Percentiles rank a stretch among this genome's conserved stretches.
phyloP scores from a whole-genome alignment of 768 basidiomycete species.

The Amanita polypyramis region DNA sequence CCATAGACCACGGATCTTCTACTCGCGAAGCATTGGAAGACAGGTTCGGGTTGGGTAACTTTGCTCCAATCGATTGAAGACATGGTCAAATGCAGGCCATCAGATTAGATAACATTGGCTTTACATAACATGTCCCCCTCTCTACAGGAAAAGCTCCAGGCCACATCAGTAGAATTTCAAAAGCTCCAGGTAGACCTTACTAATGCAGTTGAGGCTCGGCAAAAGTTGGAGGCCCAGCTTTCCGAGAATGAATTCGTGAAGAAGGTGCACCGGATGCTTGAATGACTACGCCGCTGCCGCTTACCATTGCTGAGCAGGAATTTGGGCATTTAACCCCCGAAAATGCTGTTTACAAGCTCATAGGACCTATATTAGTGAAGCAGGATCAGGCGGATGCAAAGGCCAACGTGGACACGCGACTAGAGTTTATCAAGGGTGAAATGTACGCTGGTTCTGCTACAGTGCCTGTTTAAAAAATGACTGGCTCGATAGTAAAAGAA shows the following conservation, averaged over 20 bases:
- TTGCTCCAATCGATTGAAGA: slow-evolving; percentile 41
- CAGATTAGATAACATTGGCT: slow-evolving; percentile 6
- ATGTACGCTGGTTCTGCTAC: slow-evolving; percentile 44
- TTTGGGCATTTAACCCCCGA: slow-evolving; percentile 62
- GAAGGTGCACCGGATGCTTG: slow-evolving; percentile 42
- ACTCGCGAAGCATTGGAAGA: slow-evolving; percentile 67
- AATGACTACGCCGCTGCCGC: background rate
- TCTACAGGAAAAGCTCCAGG: slow-evolving; percentile 46
- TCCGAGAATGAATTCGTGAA: slow-evolving; percentile 90
- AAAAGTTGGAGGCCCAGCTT: slow-evolving; percentile 81
- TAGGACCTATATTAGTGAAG: slow-evolving; percentile 83
- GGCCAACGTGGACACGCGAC: slow-evolving; percentile 76
- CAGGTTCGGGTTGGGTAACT: slow-evolving; percentile 55
- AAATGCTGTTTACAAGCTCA: slow-evolving; percentile 82
- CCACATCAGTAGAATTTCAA: slow-evolving; percentile 65
- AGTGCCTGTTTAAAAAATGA: background rate
- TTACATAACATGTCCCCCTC: slow-evolving; percentile 52
- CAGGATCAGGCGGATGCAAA: slow-evolving; percentile 87
- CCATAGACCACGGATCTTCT: slow-evolving; percentile 82
- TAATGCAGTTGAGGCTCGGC: slow-evolving; percentile 65
- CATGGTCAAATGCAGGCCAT: slow-evolving; percentile 15
- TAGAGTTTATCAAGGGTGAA: slow-evolving; percentile 82
- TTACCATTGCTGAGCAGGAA: slow-evolving; percentile 45
- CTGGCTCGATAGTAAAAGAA: slow-evolving; percentile 40
- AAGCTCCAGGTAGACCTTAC: slow-evolving; percentile 71